phyloP scores from a whole-genome alignment of 306 rosid genomes.

The Vicia villosa region DNA sequence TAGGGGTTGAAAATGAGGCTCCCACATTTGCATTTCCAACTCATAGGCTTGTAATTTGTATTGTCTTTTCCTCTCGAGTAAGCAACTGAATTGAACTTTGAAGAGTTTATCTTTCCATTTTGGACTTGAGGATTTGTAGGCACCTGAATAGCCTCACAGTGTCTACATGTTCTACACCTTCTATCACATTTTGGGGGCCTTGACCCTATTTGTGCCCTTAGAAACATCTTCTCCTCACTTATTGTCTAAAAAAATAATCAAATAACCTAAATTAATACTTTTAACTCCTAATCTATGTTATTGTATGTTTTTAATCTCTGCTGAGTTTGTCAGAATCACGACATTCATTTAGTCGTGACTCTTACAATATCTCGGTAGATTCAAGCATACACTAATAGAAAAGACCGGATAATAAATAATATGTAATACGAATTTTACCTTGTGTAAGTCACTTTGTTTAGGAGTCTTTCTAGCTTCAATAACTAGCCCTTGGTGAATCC shows the following conservation, averaged over 20 bases:
- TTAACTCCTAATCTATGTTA: not conserved
- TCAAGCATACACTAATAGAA: not conserved
- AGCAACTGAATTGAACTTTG: slow-evolving; percentile 43
- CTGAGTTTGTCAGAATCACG: not conserved
- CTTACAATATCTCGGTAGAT: not conserved
- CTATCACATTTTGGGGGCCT: slow-evolving; percentile 91
- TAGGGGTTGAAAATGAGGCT: slow-evolving; percentile 77
- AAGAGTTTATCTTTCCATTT: slow-evolving; percentile 42
- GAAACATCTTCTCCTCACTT: slow-evolving; percentile 47
- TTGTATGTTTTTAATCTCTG: not conserved
- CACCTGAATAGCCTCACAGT: slow-evolving; percentile 62
- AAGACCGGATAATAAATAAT: not conserved
- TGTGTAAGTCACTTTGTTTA: slow-evolving; percentile 37
- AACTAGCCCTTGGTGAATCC: slow-evolving; percentile 55
- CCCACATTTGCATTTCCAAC: slow-evolving; percentile 99
- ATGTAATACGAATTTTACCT: slow-evolving; percentile 38
- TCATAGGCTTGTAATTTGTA: slow-evolving; percentile 92
- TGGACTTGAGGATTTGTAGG: slow-evolving; percentile 65
- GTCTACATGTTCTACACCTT: slow-evolving; percentile 72
- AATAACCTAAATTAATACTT: not conserved
- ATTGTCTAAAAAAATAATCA: slow-evolving; percentile 43
- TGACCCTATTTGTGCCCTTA: slow-evolving; percentile 73
- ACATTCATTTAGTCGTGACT: not conserved
- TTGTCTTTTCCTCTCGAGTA: slow-evolving; percentile 59
- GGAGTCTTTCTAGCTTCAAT: slow-evolving; percentile 63